A percentile compares a stretch with the other conserved stretches of the same genome.
Conservation (phyloP, 768 basidiomycete species). For the Suillus subalutaceus region DNA sequence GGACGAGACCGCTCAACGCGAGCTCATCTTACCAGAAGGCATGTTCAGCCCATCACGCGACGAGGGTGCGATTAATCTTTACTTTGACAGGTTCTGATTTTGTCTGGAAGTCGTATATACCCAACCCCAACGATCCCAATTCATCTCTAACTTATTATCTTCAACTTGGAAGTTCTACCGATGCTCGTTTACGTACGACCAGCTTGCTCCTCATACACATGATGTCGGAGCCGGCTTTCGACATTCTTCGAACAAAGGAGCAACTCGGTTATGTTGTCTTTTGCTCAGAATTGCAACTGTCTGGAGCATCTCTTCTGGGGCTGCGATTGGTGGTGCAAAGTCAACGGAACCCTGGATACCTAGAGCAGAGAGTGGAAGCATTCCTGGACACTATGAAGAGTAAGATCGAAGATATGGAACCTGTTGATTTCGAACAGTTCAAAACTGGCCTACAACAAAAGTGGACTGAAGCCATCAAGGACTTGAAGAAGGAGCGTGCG, state of each 20-base stretch:
- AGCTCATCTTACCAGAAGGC: conserved; percentile 76
- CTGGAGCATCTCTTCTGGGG: conserved; percentile 73
- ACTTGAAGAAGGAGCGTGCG: conserved; percentile 78
- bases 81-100: conserved; percentile 62
- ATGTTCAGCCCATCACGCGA: conserved; percentile 17
- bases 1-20: conserved; percentile 54
- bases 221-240: conserved; percentile 89
- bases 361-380: conserved; percentile 87
- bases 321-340: conserved; percentile 87
- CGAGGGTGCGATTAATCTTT: conserved; percentile 17
- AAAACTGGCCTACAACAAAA: conserved; percentile 75
- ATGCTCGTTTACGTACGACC: conserved; percentile 66
- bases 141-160: conserved; percentile 85
- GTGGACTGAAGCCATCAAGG: conserved; percentile 88
- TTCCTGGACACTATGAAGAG: conserved; percentile 79
- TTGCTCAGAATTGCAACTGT: conserved; percentile 55
- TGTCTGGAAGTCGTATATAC: conserved; percentile 65
- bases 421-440: conserved; percentile 78
- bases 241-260: conserved; percentile 88
- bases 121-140: conserved; percentile 87
- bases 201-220: conserved; percentile 80
- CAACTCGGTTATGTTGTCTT: conserved; percentile 94
- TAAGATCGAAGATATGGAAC: conserved; percentile 67
- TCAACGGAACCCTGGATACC: conserved; percentile 75
- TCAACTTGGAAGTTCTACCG: conserved; percentile 70